Base-by-base conservation (phyloP, 148 eudicot genomes). In the Camellia granthamiana region DNA sequence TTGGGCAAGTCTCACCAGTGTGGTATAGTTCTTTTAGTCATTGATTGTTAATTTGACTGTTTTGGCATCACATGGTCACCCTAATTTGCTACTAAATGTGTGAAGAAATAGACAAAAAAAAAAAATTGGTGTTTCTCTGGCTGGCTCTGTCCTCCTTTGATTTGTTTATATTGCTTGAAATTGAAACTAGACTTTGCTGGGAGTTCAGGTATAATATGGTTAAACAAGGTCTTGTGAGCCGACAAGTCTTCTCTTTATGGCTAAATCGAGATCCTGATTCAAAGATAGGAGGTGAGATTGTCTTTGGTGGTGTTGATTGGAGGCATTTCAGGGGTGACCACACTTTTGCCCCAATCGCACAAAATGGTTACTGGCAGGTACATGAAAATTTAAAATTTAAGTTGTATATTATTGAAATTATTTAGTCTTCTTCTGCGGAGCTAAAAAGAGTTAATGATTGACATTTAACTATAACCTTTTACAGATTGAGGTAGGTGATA, bases 291-390 rank as follows among this genome's bases (percentile, higher is more conserved):
- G 94, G 94, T 79, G 91, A 91, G 80, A 84, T 91, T 74, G 84
- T 91, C 47, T 89, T 91, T 70, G 94, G 94, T 13, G 92, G 94
- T 51, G 76, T 87, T 47, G 87, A 88, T 72, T 54, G 75, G 74
- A 85, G 72, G 74, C 90, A 84, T 76, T 87, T 78, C 69, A 73
- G 56, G 80, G 94, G 92, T 43, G 71, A 85, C n/a, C 94, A 89
- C 78, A 83, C 86, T 7, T 91, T 77, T 76, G 86, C 89, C 69
- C 91, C 92, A 21, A 80, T 88, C 55, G 81, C 87, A 59, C 62
- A 83, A 62, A 88, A 62, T 9, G 91, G 92, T 78, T 89, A 88
- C 76, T 91, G 94, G 94, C 90, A 91, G 94, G 92, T 89, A 30
- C 7, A 47, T 60, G 61, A 54, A 54, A 51, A 38, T 64, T 51